phyloP scores from a whole-genome alignment of 2,329 filamentous ascomycete genomes.

The Colletotrichum zoysiae region DNA sequence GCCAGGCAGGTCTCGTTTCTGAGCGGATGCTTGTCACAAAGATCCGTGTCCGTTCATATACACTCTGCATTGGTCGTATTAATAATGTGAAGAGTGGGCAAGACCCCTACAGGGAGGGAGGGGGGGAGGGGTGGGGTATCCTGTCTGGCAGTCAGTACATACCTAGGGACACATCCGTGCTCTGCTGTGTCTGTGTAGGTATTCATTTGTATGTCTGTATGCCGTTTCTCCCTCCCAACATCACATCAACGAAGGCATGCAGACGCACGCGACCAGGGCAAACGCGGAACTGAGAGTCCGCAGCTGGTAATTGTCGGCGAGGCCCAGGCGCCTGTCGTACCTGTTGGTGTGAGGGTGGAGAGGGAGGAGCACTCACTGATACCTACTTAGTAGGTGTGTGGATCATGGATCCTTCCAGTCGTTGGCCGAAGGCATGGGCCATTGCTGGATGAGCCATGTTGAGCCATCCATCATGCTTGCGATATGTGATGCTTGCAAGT shows the following conservation, averaged over 20 bases:
- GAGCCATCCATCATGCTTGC: constrained; percentile 19
- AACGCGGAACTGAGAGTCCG: not conserved
- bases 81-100: too few species aligned
- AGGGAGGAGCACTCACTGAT: not conserved
- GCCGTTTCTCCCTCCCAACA: not conserved
- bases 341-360: constrained; percentile 19
- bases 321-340: constrained; percentile 10
- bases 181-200: constrained; percentile 1
- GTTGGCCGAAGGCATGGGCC: not conserved
- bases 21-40: not conserved
- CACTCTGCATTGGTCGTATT: too few species aligned
- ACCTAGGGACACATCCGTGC: too few species aligned
- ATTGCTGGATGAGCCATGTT: constrained; percentile 22
- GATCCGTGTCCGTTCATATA: too few species aligned
- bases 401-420: constrained; percentile 17
- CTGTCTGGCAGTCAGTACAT: not conserved
- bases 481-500: constrained; percentile 3
- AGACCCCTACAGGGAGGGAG: too few species aligned
- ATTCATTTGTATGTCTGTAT: not conserved
- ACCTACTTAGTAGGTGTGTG: constrained; percentile 9
- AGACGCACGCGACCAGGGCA: constrained; percentile 10
- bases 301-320: constrained; percentile 28
- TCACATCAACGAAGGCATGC: not conserved
- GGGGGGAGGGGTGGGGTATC: not conserved
- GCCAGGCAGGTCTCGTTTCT: constrained; percentile 3